Conservation (phyloP, 192 early-diverging fungal species). For the Irineochytrium annulatum region DNA sequence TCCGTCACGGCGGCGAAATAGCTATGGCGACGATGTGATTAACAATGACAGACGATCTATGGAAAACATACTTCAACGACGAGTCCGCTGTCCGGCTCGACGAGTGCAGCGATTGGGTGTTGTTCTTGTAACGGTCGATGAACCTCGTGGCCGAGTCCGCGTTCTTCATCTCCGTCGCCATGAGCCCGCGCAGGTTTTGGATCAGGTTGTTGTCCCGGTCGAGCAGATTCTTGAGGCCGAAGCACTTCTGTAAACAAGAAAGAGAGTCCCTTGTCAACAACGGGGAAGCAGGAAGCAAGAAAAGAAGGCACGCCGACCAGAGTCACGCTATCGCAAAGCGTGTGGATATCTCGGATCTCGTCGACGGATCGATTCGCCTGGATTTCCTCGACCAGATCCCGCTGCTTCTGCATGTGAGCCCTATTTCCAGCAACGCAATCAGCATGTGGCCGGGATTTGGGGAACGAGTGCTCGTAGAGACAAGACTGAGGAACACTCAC, state of each 20-base stretch:
- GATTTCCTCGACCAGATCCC: conserved; percentile 23
- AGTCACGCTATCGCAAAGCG: conserved; percentile 12
- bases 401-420: conserved; percentile 26
- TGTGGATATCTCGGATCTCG: conserved; percentile 12
- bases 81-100: conserved; percentile 8
- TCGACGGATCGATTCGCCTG: conserved; percentile 7
- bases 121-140: conserved; percentile 29
- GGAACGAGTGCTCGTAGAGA: not conserved
- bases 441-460: not conserved
- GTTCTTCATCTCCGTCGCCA: conserved; percentile 31
- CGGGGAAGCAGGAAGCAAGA: not conserved
- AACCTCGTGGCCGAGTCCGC: conserved; percentile 32
- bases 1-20: conserved; percentile 37
- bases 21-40: not conserved
- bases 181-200: conserved; percentile 14
- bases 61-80: conserved; percentile 27
- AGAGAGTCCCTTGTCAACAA: not conserved
- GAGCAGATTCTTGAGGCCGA: conserved; percentile 32
- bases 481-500: conserved; percentile 6
- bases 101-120: not conserved
- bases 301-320: conserved; percentile 4
- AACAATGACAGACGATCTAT: conserved; percentile 2
- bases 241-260: conserved; percentile 26
- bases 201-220: conserved; percentile 32
- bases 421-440: conserved; percentile 2